Evolutionary conservation across 176 grass and related monocot genomes (phyloP).

Genomic region (sorghum (Sorghum bicolor)): DNA sequence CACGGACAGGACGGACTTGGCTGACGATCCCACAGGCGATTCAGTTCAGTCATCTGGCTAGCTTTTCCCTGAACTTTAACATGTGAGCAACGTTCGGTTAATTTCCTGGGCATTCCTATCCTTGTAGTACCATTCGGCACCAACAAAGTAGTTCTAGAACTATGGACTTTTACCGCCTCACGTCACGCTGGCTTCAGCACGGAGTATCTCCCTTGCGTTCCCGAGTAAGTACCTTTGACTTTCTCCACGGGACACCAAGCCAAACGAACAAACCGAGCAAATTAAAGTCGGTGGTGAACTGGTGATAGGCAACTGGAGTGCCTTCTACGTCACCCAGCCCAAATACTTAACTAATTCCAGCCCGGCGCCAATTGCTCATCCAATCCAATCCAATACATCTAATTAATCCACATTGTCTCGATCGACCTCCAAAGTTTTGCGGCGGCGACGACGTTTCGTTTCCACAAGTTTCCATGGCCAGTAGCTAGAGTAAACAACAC

Average conservation of each 20-base stretch:
- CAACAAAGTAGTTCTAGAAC: too few relatives aligned
- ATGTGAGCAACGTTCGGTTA: too few relatives aligned
- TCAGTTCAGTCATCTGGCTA: too few relatives aligned
- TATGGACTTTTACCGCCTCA: not conserved
- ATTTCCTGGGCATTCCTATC: too few relatives aligned
- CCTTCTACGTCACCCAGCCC: not conserved
- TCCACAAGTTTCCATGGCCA: slow-evolving; percentile 22
- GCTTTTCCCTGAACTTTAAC: too few relatives aligned
- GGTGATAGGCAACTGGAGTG: not conserved
- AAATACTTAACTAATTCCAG: not conserved
- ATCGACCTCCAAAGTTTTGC: slow-evolving; percentile 1
- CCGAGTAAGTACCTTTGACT: slow-evolving; percentile 11
- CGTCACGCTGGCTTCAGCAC: not conserved
- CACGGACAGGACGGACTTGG: too few relatives aligned
- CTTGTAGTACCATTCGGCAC: too few relatives aligned
- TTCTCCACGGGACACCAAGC: not conserved
- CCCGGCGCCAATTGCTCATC: not conserved
- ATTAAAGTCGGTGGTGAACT: not conserved
- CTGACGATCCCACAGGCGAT: too few relatives aligned
- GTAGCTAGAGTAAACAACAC: not conserved
- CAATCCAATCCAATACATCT: not conserved
- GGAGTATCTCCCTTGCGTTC: not conserved
- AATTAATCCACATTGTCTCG: slow-evolving; percentile 7
- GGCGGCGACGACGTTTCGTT: not conserved
- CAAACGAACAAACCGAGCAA: not conserved